Conservation (phyloP, 2,329 filamentous ascomycete species). For the Pseudogymnoascus sp. region DNA sequence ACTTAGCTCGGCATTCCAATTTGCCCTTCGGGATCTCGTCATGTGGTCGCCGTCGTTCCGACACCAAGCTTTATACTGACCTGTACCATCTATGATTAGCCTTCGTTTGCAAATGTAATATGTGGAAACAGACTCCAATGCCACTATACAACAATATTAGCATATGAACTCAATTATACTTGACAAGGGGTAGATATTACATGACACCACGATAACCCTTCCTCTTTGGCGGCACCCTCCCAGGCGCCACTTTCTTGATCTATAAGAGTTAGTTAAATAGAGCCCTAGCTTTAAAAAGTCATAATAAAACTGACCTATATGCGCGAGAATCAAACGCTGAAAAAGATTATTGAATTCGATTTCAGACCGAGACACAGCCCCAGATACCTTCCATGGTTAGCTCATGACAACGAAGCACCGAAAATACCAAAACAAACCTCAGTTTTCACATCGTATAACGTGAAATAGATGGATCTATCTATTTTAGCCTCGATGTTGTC, state of each 20-base stretch:
- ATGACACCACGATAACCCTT: not conserved
- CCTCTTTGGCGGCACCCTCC: conserved; percentile 14
- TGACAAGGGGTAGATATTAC: conserved; percentile 10
- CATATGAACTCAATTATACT: not conserved
- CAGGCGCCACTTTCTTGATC: conserved; percentile 14
- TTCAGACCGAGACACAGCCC: conserved; percentile 8
- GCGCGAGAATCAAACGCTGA: conserved; percentile 12
- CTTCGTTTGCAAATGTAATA: not conserved
- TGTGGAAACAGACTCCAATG: conserved; percentile 16
- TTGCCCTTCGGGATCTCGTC: conserved; percentile 17
- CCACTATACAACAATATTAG: conserved; percentile 18
- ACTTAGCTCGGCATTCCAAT: conserved; percentile 30
- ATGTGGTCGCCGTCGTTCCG: conserved; percentile 24
- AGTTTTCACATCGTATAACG: not conserved
- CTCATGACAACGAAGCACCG: not conserved
- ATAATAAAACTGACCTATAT: conserved; percentile 15
- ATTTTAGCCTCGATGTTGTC: conserved; percentile 7
- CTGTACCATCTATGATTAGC: conserved; percentile 17
- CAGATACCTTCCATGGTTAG: conserved; percentile 13
- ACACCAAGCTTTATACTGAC: conserved; percentile 30
- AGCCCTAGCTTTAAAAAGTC: not conserved
- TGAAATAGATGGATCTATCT: conserved; percentile 13
- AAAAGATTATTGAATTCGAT: conserved; percentile 13
- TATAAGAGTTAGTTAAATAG: conserved; percentile 10
- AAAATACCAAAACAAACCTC: conserved; percentile 14